Evolutionary conservation across 371 early-diverging fungal genomes (phyloP).

Genomic region (Syncephalastrum monosporum): DNA sequence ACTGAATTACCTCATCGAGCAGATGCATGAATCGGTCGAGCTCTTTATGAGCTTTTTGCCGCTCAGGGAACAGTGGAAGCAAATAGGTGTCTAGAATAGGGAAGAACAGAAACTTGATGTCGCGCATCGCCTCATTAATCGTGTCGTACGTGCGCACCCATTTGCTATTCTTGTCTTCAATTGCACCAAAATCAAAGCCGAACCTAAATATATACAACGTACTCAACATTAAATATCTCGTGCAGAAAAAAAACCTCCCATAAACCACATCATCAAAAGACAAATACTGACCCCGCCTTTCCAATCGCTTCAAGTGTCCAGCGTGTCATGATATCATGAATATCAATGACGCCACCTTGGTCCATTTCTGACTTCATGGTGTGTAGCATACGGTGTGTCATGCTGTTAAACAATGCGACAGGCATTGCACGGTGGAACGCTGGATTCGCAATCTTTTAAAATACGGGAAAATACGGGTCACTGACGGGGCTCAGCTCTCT

Average conservation of each 20-base stretch:
- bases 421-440: slow-evolving; percentile 25
- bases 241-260: too few relatives aligned
- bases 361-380: not conserved
- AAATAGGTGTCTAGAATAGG: too few relatives aligned
- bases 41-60: too few relatives aligned
- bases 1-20: too few relatives aligned
- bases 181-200: slow-evolving; percentile 21
- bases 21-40: too few relatives aligned
- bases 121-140: too few relatives aligned
- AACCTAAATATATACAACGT: not conserved
- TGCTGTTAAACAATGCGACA: slow-evolving; percentile 13
- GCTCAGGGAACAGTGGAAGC: too few relatives aligned
- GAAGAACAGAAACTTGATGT: too few relatives aligned
- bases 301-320: slow-evolving; percentile 15
- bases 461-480: not conserved
- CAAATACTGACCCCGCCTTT: slow-evolving; percentile 3
- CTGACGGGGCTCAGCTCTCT: not conserved
- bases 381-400: not conserved
- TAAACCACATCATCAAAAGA: too few relatives aligned
- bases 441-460: slow-evolving; percentile 14
- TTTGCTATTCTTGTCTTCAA: slow-evolving; percentile 8
- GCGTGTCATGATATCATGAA: slow-evolving; percentile 6
- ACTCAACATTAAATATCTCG: not conserved
- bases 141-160: slow-evolving; percentile 18
- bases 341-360: not conserved